Conservation (phyloP, 495 filamentous ascomycete species). For the Penicillium coprophilum region DNA sequence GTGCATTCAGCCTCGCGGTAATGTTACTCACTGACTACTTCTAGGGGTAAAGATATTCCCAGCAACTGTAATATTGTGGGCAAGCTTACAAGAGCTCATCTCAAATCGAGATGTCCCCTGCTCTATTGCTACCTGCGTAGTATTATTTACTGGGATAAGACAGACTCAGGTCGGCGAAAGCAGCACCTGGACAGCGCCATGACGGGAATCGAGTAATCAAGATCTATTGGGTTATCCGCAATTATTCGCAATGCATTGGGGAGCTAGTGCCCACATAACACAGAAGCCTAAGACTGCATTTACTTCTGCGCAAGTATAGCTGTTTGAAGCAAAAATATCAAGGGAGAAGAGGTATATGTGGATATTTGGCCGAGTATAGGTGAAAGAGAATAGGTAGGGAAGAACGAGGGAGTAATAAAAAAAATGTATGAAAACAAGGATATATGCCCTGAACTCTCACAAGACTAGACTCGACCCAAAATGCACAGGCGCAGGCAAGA, state of each 20-base stretch:
- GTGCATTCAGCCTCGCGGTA: neutral
- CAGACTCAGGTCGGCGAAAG: neutral
- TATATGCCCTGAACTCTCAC: slow-evolving; percentile 28
- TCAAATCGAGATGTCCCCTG: neutral
- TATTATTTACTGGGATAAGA: neutral
- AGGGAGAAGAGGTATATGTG: slow-evolving; percentile 13
- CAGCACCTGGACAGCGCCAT: neutral
- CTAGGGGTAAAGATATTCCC: neutral
- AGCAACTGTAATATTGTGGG: neutral
- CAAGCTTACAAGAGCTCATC: neutral
- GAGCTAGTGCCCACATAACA: slow-evolving; percentile 11
- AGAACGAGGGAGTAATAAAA: slow-evolving; percentile 9
- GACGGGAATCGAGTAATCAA: slow-evolving; percentile 1
- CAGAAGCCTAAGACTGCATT: slow-evolving; percentile 2
- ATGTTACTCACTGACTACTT: neutral
- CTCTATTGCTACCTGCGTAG: neutral
- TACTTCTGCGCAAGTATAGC: neutral
- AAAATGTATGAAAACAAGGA: slow-evolving; percentile 24
- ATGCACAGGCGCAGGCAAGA: slow-evolving; percentile 31
- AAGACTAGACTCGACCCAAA: slow-evolving; percentile 24
- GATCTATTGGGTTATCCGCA: slow-evolving; percentile 23
- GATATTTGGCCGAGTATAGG: slow-evolving; percentile 23
- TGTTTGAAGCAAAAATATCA: neutral
- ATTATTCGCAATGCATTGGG: slow-evolving; percentile 22
- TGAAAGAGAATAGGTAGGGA: slow-evolving; percentile 10